Evolutionary conservation across 768 basidiomycete genomes (phyloP), one percentile per base, ranked within the genome.

Genomic region (Boletellus sp.): DNA sequence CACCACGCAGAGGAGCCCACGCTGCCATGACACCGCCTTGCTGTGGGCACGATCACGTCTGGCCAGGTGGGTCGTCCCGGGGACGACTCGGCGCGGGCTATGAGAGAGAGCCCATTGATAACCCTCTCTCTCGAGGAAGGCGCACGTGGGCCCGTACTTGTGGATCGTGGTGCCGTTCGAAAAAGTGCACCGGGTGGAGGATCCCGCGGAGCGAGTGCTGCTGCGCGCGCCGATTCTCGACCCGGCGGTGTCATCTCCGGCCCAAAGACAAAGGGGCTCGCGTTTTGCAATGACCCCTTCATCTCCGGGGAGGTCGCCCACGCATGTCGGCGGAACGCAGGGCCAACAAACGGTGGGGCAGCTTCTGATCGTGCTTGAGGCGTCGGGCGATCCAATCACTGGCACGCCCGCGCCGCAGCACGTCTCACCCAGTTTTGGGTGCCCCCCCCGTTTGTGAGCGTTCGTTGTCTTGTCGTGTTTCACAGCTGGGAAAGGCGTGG

Each of bases 301-400:
- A 11, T 1, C 12, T 11, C 1, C 28, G 2, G 28, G n/a, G 20
- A 12, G 36, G 2, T 6, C 23, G 1, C 4, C 28, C 16, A 52
- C 64, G 12, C 59, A 55, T 13, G 62, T 66, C 10, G 57, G 59
- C 2, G 51, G 57, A 6, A 64, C 50, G 6, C 59, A 56, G 62
- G 49, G 41, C 7, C 3, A 20, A 50, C 10, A 48, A 28, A 15
- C 19, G 39, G 20, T 8, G 22, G 32, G 31, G 19, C 42, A n/a
- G 13, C 16, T 24, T 40, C 23, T 4, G n/a, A n/a, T n/a, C n/a
- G n/a, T n/a, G n/a, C n/a, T n/a, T n/a, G n/a, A n/a, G n/a, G n/a
- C n/a, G n/a, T n/a, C n/a, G n/a, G n/a, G n/a, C n/a, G n/a, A n/a
- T n/a, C n/a, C n/a, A n/a, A n/a, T n/a, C n/a, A n/a, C n/a, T n/a